Evolutionary conservation across 371 early-diverging fungal genomes (phyloP).

Genomic region (Rhizopus stolonifer): DNA sequence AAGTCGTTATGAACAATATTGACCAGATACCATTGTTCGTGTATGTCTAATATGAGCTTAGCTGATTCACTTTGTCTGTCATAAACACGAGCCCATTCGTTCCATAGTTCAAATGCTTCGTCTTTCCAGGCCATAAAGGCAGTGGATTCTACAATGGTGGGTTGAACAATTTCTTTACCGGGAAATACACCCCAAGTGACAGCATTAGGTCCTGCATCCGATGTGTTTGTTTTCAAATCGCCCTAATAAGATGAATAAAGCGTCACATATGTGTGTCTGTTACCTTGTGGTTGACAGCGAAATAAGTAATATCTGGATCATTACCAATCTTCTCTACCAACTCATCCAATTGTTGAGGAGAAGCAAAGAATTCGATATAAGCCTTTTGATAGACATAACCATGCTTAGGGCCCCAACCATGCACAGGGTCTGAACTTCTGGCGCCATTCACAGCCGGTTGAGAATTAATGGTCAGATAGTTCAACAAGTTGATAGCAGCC

Average conservation of each 20-base stretch:
- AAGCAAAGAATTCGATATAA: slow-evolving; percentile 79
- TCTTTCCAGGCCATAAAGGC: slow-evolving; percentile 97
- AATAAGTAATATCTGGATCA: slow-evolving; percentile 78
- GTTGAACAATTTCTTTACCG: slow-evolving; percentile 96
- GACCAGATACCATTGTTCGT: slow-evolving; percentile 85
- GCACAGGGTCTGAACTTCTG: slow-evolving; percentile 66
- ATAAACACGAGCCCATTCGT: slow-evolving; percentile 86
- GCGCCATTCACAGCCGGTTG: slow-evolving; percentile 96
- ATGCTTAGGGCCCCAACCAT: slow-evolving; percentile 95
- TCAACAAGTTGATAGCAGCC: slow-evolving; percentile 71
- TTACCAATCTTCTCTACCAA: slow-evolving; percentile 48
- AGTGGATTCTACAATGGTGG: slow-evolving; percentile 91
- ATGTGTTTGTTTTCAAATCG: slow-evolving; percentile 84
- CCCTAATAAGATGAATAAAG: slow-evolving; percentile 42
- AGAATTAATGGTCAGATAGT: slow-evolving; percentile 89
- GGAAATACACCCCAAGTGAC: slow-evolving; percentile 99
- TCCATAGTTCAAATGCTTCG: slow-evolving; percentile 96
- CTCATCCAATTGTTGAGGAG: slow-evolving; percentile 42
- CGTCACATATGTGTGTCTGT: background rate
- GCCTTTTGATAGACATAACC: slow-evolving; percentile 95
- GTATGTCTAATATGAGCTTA: slow-evolving; percentile 66
- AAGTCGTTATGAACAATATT: slow-evolving; percentile 97
- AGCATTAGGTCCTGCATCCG: slow-evolving; percentile 87
- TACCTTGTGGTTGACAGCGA: slow-evolving; percentile 77
- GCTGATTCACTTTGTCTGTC: slow-evolving; percentile 56